Conservation (phyloP, 2,329 filamentous ascomycete genomes). For the Fusarium oxysporum region DNA sequence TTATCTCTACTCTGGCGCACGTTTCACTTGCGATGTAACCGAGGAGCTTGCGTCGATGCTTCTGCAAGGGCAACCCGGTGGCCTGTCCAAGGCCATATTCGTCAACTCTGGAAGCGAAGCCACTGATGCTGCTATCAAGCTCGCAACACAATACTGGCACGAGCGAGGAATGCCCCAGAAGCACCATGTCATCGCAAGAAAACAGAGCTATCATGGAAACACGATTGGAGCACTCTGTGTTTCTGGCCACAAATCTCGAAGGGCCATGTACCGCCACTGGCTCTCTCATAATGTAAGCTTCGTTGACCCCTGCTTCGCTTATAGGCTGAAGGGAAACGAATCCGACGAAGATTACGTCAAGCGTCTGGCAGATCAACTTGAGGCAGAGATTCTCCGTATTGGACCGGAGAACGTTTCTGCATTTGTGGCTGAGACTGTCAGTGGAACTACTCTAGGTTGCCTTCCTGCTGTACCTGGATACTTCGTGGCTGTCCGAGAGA, state of each 20-base stretch:
- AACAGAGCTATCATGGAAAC: slow-evolving; percentile 63
- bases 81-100: slow-evolving; percentile 3
- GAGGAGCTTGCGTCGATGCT: slow-evolving; percentile 47
- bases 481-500: not conserved
- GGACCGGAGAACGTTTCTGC: not conserved
- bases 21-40: slow-evolving; percentile 35
- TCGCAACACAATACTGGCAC: slow-evolving; percentile 52
- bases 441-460: not conserved
- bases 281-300: slow-evolving; percentile 37
- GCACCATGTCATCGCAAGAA: slow-evolving; percentile 56
- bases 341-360: not conserved
- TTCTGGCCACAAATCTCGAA: slow-evolving; percentile 41
- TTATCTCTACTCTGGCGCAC: slow-evolving; percentile 30
- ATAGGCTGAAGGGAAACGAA: slow-evolving; percentile 42
- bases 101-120: slow-evolving; percentile 4
- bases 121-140: not conserved
- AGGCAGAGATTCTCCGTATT: not conserved
- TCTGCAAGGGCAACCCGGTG: slow-evolving; percentile 28
- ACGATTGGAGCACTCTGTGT: slow-evolving; percentile 60
- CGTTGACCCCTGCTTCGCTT: slow-evolving; percentile 37
- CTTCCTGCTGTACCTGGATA: not conserved
- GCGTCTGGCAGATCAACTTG: not conserved
- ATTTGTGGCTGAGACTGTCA: slow-evolving; percentile 9
- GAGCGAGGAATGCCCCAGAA: slow-evolving; percentile 54
- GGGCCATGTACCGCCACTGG: slow-evolving; percentile 25